Conservation (phyloP, 169 alveolate genomes). For the Eimeria acervulina region DNA sequence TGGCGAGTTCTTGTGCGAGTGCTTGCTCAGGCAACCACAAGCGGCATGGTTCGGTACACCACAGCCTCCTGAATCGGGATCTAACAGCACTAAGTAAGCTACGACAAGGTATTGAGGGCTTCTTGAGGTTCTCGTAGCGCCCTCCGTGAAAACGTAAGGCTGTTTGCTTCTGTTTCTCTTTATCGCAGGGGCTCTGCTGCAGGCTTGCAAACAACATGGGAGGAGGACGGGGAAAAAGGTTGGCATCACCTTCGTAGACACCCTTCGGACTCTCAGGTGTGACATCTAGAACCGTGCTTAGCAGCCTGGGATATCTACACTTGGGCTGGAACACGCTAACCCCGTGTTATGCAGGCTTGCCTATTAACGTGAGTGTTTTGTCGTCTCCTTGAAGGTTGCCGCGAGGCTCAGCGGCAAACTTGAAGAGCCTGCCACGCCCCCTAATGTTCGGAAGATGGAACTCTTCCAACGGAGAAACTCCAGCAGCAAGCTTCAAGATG, state of each 20-base stretch:
- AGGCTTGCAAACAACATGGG: slow-evolving; percentile 69
- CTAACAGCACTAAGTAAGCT: not conserved
- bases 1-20: not conserved
- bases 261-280: slow-evolving; percentile 12
- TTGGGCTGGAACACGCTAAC: not conserved
- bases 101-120: not conserved
- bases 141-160: not conserved
- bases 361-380: not conserved
- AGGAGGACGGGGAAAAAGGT: not conserved
- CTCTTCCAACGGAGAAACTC: slow-evolving; percentile 50
- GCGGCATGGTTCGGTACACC: not conserved
- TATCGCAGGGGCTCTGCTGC: slow-evolving; percentile 47
- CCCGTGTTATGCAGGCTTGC: not conserved
- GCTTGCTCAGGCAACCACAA: slow-evolving; percentile 59
- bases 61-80: not conserved
- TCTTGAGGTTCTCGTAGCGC: not conserved
- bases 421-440: slow-evolving; percentile 14
- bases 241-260: not conserved
- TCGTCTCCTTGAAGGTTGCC: slow-evolving; percentile 20
- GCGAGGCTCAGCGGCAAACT: slow-evolving; percentile 14
- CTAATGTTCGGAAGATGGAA: slow-evolving; percentile 41
- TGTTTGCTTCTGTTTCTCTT: not conserved
- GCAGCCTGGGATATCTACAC: not conserved
- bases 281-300: not conserved
- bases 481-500: slow-evolving; percentile 46